Conservation (phyloP, 2,329 filamentous ascomycete species). For the Talaromyces sp. region DNA sequence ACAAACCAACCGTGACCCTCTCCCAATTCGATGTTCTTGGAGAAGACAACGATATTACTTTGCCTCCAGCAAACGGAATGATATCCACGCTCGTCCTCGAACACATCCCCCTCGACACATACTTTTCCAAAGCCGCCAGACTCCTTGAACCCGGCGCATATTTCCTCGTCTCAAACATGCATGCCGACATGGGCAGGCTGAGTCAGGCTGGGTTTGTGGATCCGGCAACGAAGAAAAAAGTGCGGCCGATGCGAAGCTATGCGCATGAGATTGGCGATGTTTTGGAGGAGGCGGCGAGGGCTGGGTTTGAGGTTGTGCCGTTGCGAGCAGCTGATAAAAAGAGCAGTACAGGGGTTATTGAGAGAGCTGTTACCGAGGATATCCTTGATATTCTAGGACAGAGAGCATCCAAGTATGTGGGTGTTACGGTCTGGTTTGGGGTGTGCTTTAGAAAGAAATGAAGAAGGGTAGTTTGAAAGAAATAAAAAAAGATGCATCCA, state of each 20-base stretch:
- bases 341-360: constrained; percentile 25
- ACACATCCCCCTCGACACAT: constrained; percentile 55
- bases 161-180: constrained; percentile 64
- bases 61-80: constrained; percentile 38
- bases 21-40: constrained; percentile 38
- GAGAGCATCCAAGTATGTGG: constrained; percentile 61
- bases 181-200: constrained; percentile 56
- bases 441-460: constrained; percentile 39
- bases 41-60: constrained; percentile 12
- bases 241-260: constrained; percentile 58
- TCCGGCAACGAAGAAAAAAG: constrained; percentile 48
- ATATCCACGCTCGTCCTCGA: constrained; percentile 62
- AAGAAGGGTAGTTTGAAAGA: constrained; percentile 4
- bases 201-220: constrained; percentile 61
- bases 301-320: constrained; percentile 42
- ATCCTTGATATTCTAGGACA: constrained; percentile 57
- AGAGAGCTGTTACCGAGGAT: constrained; percentile 46
- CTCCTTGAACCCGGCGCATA: constrained; percentile 45
- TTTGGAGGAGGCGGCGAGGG: constrained; percentile 43
- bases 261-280: constrained; percentile 51
- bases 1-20: constrained; percentile 18
- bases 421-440: constrained; percentile 51
- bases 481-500: neutral
- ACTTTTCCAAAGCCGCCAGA: constrained; percentile 47
- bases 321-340: constrained; percentile 10